Evolutionary conservation across 169 alveolate genomes (phyloP), one percentile per base, ranked within the genome.

Genomic region (Babesia sp.): DNA sequence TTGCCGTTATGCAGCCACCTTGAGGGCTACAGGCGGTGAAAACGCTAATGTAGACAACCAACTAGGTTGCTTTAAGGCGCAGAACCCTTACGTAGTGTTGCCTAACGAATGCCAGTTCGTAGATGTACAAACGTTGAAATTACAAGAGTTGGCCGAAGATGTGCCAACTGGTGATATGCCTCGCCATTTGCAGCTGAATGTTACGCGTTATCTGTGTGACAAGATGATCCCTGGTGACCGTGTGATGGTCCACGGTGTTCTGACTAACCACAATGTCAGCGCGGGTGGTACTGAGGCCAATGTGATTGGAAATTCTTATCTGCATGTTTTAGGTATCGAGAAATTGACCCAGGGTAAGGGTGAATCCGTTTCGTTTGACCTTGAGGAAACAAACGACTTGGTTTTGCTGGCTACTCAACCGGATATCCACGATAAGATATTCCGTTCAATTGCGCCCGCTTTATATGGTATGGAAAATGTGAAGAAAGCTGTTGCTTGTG

Each of bases 81-180:
- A 90, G 34, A 97, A 97, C 73, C 95, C 98, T 0, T 98, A 95
- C 85, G 93, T 91, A 4, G 90, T 97, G 16, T 87, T 96, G 9
- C 94, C 99, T 18, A 98, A 95, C 69, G 97, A 97, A 63, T 97
- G 99, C 77, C 93, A 93, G 18, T 97, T 87, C 81, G 94, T 96
- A 33, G 99, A 98, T 82, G 94, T 95, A 33, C 98, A 98, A 91
- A 87, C 93, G 3, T 85, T 97, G 48, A 97, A 97, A 90, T 84
- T 98, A 55, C 98, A 98, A 81, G 99, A 98, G 81, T 93, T 97
- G 22, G 99, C 99, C n/a, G 99, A 98, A 83, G 97, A 95, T 68
- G 99, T 96, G 33, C 96, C 96, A 18, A 86, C 95, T 11, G 96
- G 96, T 18, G 96, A 93, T 63, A 93, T 93, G 96, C 96, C 96